Evolutionary conservation across 2,329 filamentous ascomycete genomes (phyloP).

Genomic region (Colletotrichum sublineola): DNA sequence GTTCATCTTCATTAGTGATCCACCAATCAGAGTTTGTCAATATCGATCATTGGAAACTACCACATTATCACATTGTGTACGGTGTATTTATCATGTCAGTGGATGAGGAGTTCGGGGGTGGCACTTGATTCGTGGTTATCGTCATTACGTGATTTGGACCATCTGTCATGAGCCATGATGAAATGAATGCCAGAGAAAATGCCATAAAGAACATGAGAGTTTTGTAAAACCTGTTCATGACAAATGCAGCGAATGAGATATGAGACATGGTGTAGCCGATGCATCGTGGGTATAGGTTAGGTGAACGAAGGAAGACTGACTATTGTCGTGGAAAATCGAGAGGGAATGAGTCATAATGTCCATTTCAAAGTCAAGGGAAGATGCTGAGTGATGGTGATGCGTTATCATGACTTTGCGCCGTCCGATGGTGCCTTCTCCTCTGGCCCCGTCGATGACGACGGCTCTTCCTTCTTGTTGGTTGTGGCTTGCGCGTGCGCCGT

Average conservation of each 20-base stretch:
- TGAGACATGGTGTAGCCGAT: background rate
- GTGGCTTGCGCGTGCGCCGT: background rate
- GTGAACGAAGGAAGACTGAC: slow-evolving; percentile 18
- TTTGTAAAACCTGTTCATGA: background rate
- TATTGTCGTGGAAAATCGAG: slow-evolving; percentile 6
- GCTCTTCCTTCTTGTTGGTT: slow-evolving; percentile 9
- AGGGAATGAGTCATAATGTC: background rate
- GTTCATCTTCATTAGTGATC: background rate
- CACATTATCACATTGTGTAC: background rate
- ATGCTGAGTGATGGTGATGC: background rate
- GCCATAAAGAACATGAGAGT: background rate
- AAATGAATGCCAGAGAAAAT: background rate
- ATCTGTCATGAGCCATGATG: background rate
- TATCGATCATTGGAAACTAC: background rate
- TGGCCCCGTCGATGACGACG: background rate
- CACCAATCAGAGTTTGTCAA: background rate
- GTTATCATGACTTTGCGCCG: slow-evolving; percentile 22
- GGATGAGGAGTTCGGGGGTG: background rate
- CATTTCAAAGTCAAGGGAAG: background rate
- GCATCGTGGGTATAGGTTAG: slow-evolving; percentile 36
- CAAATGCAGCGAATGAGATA: background rate
- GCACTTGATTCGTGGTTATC: background rate
- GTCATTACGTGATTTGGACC: background rate
- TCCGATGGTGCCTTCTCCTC: slow-evolving; percentile 6
- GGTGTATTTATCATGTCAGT: background rate